Base-by-base conservation (phyloP, 1,139 yeast genomes). In the Yamadazyma triangularis region DNA sequence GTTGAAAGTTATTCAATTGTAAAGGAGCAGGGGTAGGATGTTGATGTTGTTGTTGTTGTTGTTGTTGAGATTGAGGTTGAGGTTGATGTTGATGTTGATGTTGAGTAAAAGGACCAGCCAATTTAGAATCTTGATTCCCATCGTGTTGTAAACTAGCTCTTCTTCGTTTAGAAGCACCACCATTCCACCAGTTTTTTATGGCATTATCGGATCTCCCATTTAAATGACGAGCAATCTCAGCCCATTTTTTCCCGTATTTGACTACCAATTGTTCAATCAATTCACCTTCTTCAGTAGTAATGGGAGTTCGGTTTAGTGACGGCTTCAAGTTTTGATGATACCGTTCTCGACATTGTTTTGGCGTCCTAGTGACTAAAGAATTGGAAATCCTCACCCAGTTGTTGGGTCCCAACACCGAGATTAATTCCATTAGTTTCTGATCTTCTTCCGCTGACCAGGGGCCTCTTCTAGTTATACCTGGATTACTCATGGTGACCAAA, bases 181-280 rank as follows among this genome's bases (percentile, higher is more conserved):
- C 94, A 50, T 88, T 88, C 96, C 95, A 88, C 96, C 96, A 88
- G 58, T 87, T 87, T 53, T 88, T 88, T 45, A 88, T 86, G 18
- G 95, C 91, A 55, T 88, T 88, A 56, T 88, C 96, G 12, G 86
- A 75, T 33, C 96, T 65, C 2, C 95, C 95, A 42, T 84, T 81
- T 39, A 88, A 60, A 55, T 86, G 95, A 31, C 95, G 73, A 15
- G 95, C 87, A 30, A 88, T 88, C 51, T 86, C 95, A 1, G 96
- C 96, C 96, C 96, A 88, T 49, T 85, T 76, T 56, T 87, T 86
- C 31, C 96, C 96, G 51, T 84, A 76, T 44, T 77, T 75, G 8
- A 72, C 75, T 26, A 88, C 96, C 34, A 88, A 68, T 41, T 77
- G 77, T 57, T 87, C 95, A 40, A 88, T 88, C 40, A 78, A 63